phyloP scores from a whole-genome alignment of 2,329 filamentous ascomycete species.

The Xylariales sp. region DNA sequence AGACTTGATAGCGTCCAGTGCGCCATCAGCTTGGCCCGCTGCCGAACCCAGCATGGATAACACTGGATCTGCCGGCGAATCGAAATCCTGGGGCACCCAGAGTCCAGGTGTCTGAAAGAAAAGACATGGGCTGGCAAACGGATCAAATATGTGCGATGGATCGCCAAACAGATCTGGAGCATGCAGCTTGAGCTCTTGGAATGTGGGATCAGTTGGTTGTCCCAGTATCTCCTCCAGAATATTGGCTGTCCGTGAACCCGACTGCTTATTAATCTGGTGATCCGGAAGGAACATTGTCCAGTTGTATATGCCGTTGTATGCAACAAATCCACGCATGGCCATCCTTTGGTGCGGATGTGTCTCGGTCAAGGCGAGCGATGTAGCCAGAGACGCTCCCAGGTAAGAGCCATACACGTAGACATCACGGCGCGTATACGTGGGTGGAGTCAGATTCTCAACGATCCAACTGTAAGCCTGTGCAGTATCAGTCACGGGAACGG shows the following conservation, averaged over 20 bases:
- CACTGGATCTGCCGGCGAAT: constrained; percentile 26
- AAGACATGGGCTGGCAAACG: constrained; percentile 53
- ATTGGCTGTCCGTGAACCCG: constrained; percentile 12
- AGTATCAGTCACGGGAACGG: constrained; percentile 53
- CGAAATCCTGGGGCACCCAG: constrained; percentile 40
- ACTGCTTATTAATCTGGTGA: constrained; percentile 38
- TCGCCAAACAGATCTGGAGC: constrained; percentile 40
- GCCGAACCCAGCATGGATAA: constrained; percentile 16
- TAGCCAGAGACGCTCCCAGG: constrained; percentile 53
- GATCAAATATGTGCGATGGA: constrained; percentile 51
- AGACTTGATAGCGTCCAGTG: constrained; percentile 5
- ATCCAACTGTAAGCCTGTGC: constrained; percentile 52
- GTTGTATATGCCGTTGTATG: constrained; percentile 59
- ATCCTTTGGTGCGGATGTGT: constrained; percentile 36
- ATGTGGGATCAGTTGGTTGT: constrained; percentile 25
- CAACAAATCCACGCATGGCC: constrained; percentile 48
- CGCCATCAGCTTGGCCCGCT: background rate
- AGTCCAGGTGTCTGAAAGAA: constrained; percentile 53
- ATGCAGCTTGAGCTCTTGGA: constrained; percentile 32
- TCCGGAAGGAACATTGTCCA: constrained; percentile 58
- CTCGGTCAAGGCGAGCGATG: constrained; percentile 55
- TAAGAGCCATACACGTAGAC: constrained; percentile 52
- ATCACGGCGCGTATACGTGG: constrained; percentile 30
- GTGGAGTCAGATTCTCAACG: constrained; percentile 36
- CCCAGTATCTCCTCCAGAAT: constrained; percentile 16